phyloP scores from a whole-genome alignment of 768 basidiomycete species.

The Phylloporus arenicola region DNA sequence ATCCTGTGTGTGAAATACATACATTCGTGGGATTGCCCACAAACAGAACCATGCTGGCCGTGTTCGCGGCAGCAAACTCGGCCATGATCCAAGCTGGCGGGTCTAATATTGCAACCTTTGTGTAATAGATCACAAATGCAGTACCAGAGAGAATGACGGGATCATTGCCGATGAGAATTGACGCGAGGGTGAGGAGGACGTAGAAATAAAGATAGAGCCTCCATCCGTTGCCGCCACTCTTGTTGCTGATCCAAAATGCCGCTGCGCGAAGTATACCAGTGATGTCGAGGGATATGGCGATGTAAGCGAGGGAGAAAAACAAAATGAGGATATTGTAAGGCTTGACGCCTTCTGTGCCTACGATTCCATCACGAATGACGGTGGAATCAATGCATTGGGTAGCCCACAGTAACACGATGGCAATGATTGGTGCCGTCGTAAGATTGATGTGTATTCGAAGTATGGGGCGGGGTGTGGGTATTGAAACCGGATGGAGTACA shows the following conservation, averaged over 20 bases:
- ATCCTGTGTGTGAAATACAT: not conserved
- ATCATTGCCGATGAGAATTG: constrained; percentile 86
- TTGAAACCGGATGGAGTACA: constrained; percentile 43
- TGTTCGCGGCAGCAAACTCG: constrained; percentile 76
- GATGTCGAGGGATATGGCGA: constrained; percentile 86
- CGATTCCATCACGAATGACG: constrained; percentile 70
- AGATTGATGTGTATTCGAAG: constrained; percentile 41
- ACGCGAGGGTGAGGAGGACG: constrained; percentile 70
- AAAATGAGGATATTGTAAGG: constrained; percentile 92
- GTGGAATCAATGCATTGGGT: constrained; percentile 42
- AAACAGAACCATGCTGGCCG: constrained; percentile 69
- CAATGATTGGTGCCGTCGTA: constrained; percentile 49
- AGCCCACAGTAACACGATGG: constrained; percentile 51
- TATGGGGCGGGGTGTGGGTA: constrained; percentile 34
- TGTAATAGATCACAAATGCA: constrained; percentile 86
- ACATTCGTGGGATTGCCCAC: constrained; percentile 91
- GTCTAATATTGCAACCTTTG: constrained; percentile 46
- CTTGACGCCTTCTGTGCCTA: constrained; percentile 71
- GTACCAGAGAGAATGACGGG: constrained; percentile 92
- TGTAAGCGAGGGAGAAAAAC: constrained; percentile 89
- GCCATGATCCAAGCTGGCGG: constrained; percentile 67
- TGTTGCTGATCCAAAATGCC: constrained; percentile 84
- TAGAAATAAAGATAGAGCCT: constrained; percentile 79
- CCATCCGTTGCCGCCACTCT: constrained; percentile 67
- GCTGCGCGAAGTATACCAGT: constrained; percentile 84